These are phyloP conservation scores for Kwoniella sp. DNA, from an alignment of 768 basidiomycete genomes.

Conservation along the genomic window DNA sequence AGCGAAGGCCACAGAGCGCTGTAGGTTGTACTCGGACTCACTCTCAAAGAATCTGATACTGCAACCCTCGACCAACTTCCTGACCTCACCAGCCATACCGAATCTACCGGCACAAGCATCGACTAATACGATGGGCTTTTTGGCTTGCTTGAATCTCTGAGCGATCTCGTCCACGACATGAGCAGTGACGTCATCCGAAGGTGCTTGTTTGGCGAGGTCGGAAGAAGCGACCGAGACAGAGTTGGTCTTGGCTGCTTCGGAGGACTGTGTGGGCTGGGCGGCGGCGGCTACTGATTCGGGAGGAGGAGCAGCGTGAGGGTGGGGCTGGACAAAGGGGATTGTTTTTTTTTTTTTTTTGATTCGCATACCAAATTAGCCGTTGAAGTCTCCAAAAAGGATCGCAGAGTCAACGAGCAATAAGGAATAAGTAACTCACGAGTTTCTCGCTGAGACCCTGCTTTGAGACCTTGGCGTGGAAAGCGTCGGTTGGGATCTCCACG, in stretches of 20 bases:
- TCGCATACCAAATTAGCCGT: too few species aligned
- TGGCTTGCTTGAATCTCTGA: conserved; percentile 65
- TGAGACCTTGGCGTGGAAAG: conserved; percentile 71
- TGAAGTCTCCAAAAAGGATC: too few species aligned
- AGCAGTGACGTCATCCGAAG: conserved; percentile 59
- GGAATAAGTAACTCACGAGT: conserved; percentile 53
- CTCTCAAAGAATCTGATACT: conserved; percentile 55
- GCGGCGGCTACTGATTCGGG: conserved; percentile 28
- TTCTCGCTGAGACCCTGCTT: conserved; percentile 66
- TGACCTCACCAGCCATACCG: conserved; percentile 48
- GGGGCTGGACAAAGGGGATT: conserved; percentile 32
- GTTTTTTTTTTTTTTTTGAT: too few species aligned
- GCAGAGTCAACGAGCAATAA: too few species aligned
- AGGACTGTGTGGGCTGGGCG: conserved; percentile 21
- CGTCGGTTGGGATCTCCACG: conserved; percentile 79
- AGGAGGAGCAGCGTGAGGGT: conserved; percentile 52
- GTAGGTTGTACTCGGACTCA: too few species aligned
- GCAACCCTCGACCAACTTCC: conserved; percentile 49
- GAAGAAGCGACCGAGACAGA: conserved; percentile 10
- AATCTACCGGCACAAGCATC: conserved; percentile 54
- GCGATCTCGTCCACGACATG: conserved; percentile 73
- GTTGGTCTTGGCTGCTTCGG: conserved; percentile 18
- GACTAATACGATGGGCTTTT: conserved; percentile 64
- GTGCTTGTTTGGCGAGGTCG: conserved; percentile 6
- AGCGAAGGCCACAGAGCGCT: too few species aligned